Evolutionary conservation across 352 stramenopile genomes (phyloP), one percentile per base, ranked within the genome.

Genomic region (Globisporangium heterothallicum): DNA sequence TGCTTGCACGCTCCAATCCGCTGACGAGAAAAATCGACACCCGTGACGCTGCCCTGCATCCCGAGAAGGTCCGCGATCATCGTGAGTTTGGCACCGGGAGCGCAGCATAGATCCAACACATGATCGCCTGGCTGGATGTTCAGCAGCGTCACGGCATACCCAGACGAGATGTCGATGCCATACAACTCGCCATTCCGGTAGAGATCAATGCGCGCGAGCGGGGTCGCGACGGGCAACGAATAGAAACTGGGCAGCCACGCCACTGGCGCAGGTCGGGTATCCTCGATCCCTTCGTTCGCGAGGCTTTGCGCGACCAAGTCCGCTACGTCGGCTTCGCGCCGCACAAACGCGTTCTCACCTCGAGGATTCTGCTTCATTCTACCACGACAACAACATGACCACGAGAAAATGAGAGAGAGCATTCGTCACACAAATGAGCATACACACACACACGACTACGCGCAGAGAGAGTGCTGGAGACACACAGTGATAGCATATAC

Each of bases 71-170:
- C 92, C 3, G 87, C 84, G 48, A 98, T 88, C 73, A 92, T 89
- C 30, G 80, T 86, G n/a, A 97, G 66, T 44, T 98, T 98, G 25
- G 89, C 74, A 10, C 95, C 92, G 13, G 95, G 95, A 45, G 85
- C 88, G 54, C 89, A 98, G 64, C 95, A 98, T 50, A 98, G 65
- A 72, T 98, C 93, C 35, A 98, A 70, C 6, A 98, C 83, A 42
- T 95, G 75, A 21, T 92, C 74, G 48, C 84, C 76, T 56, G 80
- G 82, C 26, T 72, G 58, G 9, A 86, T 50, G 42, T 76, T 58
- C 18, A 96, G 62, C 30, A 85, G 60, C 13, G 58, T 68, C 8
- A 92, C 80, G 0, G 82, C 83, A 42, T 74, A 88, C 6, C 80
- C 86, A 0, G 82, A 94, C 16, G 84, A 87, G 9, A 82, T 76